Base-by-base conservation (phyloP, 371 early-diverging fungal species). In the Circinella minor region DNA sequence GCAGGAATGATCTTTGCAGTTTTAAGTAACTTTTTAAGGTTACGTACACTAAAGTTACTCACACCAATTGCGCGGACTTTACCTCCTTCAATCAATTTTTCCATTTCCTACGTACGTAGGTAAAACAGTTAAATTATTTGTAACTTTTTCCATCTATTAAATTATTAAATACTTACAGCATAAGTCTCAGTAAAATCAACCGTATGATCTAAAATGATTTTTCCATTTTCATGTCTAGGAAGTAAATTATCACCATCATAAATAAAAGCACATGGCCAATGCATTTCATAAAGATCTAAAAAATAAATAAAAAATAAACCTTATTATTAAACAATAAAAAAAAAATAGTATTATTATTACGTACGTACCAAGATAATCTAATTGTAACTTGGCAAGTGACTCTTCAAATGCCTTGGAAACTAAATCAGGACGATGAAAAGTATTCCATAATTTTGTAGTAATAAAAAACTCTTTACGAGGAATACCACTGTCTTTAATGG, bases 371-470 rank as follows among this genome's bases (percentile, higher is more conserved):
- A 95, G 63, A 66, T 94, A 94, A 18, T 83, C 86, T n/a, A 88
- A 73, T 48, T 79, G 74, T 55, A 94, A 76, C 37, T 86, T 82
- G 18, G 47, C 49, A 36, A 93, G 75, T 38, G 91, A 88, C 1
- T 74, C 69, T 39, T 80, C 74, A 66, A 89, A 65, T 15, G 73
- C 88, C 65, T 85, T 73, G 6, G 76, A 70, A 11, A 89, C 87
- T n/a, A 78, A 27, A 9, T 76, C 71, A 13, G 88, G 86, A 9
- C 79, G 72, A 59, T 84, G 86, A 64, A 76, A 67, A 55, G 80
- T 85, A 68, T 89, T 86, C 84, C 88, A 87, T 88, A 98, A 84
- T 82, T 98, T 98, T 73, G 93, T 92, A n/a, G 97, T 96, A 61
- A 97, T 85, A 78, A 96, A 98, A 55, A 98, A 67, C 27, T 94